Percentiles rank a stretch among this genome's conserved stretches.
phyloP scores from a whole-genome alignment of 306 rosid genomes.

The Trichosanthes cucumerina region DNA sequence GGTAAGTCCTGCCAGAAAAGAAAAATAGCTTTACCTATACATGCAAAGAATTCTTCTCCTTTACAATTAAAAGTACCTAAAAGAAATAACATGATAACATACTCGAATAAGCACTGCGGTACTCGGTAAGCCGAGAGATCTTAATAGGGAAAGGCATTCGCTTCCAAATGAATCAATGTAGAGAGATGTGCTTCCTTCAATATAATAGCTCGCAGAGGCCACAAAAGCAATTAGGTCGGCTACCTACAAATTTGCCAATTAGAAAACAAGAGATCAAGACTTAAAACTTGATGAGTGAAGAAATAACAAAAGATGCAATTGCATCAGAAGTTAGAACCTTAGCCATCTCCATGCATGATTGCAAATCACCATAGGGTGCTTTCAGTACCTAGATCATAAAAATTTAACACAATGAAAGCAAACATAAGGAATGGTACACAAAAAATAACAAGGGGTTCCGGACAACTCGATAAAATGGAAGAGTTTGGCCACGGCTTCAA shows the following conservation, averaged over 20 bases:
- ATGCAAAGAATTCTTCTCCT: neutral
- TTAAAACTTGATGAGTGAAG: neutral
- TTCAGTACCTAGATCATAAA: slow-evolving; percentile 43
- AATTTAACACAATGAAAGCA: slow-evolving; percentile 4
- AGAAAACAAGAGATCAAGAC: neutral
- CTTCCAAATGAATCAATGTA: slow-evolving; percentile 79
- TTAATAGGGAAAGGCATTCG: slow-evolving; percentile 85
- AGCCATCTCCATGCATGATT: slow-evolving; percentile 81
- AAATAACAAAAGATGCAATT: neutral
- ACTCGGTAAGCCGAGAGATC: slow-evolving; percentile 91
- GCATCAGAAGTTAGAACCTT: slow-evolving; percentile 44
- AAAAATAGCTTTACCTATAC: slow-evolving; percentile 2
- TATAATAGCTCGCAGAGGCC: slow-evolving; percentile 40
- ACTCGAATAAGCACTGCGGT: slow-evolving; percentile 77
- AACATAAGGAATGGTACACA: neutral
- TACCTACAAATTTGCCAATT: slow-evolving; percentile 35
- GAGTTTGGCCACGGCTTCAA: neutral
- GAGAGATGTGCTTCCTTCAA: slow-evolving; percentile 45
- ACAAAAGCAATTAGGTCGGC: slow-evolving; percentile 92
- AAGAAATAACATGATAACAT: slow-evolving; percentile 28
- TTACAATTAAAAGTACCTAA: neutral
- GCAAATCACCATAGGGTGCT: slow-evolving; percentile 84
- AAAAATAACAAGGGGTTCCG: neutral
- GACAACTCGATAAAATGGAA: neutral
- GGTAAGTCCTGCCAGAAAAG: slow-evolving; percentile 59